A percentile compares a stretch with the other conserved stretches of the same genome.
These are phyloP conservation scores for Capsicum pubescens DNA, from an alignment of 257 asterid genomes.

Conservation along the genomic window DNA sequence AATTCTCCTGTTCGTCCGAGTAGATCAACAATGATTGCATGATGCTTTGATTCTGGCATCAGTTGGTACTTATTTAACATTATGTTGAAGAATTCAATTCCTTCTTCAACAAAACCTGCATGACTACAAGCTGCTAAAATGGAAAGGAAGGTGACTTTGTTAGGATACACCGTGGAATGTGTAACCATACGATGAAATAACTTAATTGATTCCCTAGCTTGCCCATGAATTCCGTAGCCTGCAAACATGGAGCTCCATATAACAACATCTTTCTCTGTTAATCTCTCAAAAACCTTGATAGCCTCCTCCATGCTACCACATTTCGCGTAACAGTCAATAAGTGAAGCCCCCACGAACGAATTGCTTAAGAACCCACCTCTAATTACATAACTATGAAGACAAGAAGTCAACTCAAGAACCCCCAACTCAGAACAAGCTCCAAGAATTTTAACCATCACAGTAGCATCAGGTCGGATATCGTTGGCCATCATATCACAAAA, in stretches of 20 bases:
- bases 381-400: slow-evolving; percentile 60
- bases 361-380: slow-evolving; percentile 51
- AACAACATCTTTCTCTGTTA: slow-evolving; percentile 55
- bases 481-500: slow-evolving; percentile 58
- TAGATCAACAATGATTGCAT: slow-evolving; percentile 64
- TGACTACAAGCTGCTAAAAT: slow-evolving; percentile 79
- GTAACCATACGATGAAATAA: slow-evolving; percentile 60
- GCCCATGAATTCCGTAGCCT: slow-evolving; percentile 71
- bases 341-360: slow-evolving; percentile 58
- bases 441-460: slow-evolving; percentile 56
- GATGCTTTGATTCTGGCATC: slow-evolving; percentile 67
- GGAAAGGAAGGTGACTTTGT: slow-evolving; percentile 63
- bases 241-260: slow-evolving; percentile 83
- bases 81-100: slow-evolving; percentile 51
- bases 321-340: slow-evolving; percentile 75
- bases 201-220: slow-evolving; percentile 58
- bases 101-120: slow-evolving; percentile 70
- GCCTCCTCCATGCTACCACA: slow-evolving; percentile 73
- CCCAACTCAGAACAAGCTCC: slow-evolving; percentile 78
- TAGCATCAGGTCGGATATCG: slow-evolving; percentile 50
- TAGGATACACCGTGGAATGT: slow-evolving; percentile 50
- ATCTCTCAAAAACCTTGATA: slow-evolving; percentile 46
- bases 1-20: slow-evolving; percentile 70
- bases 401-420: slow-evolving; percentile 58
- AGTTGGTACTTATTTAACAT: slow-evolving; percentile 62